Base-by-base conservation (phyloP, 805 yeast genomes). In the Huiozyma naganishii region DNA sequence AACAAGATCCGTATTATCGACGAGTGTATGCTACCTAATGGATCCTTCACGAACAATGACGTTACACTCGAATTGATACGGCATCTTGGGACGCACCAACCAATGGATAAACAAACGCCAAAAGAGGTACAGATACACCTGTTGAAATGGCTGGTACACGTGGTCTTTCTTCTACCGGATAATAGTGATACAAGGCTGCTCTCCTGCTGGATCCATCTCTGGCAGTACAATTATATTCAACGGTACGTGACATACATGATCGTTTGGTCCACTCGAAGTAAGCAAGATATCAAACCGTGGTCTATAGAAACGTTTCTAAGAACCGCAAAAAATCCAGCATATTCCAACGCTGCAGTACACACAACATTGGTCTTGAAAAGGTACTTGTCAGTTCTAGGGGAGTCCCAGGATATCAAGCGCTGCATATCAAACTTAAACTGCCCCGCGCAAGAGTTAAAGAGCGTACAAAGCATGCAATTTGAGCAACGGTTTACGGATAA, bases 221-320 rank as follows among this genome's bases (percentile, higher is more conserved):
- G 70, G 54, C 63, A 62, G 43, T 63, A 53, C 40, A 66, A 61
- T n/a, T 66, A 50, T 43, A 41, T 67, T 2, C 63, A 68, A 44
- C 49, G 57, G 4, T 54, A 62, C 50, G 45, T 66, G 23, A 61
- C 69, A 0, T 61, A 61, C 36, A 40, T 68, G 2, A 42, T 69
- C 5, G 50, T 67, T 33, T 55, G 68, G 52, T 42, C 56, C 2
- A 61, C 69, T 0, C 53, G 51, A n/a, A 44, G 45, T 1, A 45
- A 42, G 10, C 40, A 38, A 1, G 65, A 65, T 36, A 57, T 67
- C 4, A 61, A 51, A 32, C 48, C 54, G 1, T 54, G 62, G 58
- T 58, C 62, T 39, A 44, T 66, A 6, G 45, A 47, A 6, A 41
- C 57, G 9, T 40, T 67, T 5, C 32, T 47, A 8, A 49, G 52